Conservation (phyloP, 805 yeast species). For the Zygotorulaspora florentina region DNA sequence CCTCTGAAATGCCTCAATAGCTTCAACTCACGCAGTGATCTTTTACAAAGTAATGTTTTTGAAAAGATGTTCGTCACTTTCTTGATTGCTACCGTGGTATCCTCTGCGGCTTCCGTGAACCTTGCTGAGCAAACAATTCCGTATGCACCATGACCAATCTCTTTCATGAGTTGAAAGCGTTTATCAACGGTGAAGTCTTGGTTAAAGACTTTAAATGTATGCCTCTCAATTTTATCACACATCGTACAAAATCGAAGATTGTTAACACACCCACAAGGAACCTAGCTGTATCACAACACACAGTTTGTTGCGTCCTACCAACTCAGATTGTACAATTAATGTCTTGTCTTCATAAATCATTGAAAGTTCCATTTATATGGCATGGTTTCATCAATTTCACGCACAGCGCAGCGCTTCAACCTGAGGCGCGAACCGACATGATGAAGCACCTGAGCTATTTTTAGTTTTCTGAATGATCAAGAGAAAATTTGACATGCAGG, state of each 20-base stretch:
- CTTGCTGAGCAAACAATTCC: conserved; percentile 95
- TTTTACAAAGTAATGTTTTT: conserved; percentile 83
- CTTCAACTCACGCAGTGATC: conserved; percentile 89
- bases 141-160: conserved; percentile 96
- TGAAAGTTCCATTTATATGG: too few relatives aligned
- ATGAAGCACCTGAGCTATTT: too few relatives aligned
- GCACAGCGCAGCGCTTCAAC: too few relatives aligned
- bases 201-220: conserved; percentile 63
- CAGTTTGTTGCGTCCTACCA: too few relatives aligned
- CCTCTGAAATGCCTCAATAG: conserved; percentile 90
- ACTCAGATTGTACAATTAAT: too few relatives aligned
- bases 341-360: too few relatives aligned
- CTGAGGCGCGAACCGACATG: too few relatives aligned
- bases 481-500: too few relatives aligned
- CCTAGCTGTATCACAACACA: too few relatives aligned
- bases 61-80: conserved; percentile 92
- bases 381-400: too few relatives aligned
- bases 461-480: too few relatives aligned
- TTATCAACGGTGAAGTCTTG: conserved; percentile 92
- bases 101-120: conserved; percentile 66
- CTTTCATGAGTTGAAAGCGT: conserved; percentile 83
- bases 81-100: conserved; percentile 88
- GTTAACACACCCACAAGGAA: not conserved
- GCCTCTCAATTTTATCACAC: conserved; percentile 38
- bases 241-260: conserved; percentile 9